Percentiles rank a stretch among this genome's conserved stretches.
Evolutionary conservation across 441 rosid genomes (phyloP).

Genomic region (Syzygium syzygioides): DNA sequence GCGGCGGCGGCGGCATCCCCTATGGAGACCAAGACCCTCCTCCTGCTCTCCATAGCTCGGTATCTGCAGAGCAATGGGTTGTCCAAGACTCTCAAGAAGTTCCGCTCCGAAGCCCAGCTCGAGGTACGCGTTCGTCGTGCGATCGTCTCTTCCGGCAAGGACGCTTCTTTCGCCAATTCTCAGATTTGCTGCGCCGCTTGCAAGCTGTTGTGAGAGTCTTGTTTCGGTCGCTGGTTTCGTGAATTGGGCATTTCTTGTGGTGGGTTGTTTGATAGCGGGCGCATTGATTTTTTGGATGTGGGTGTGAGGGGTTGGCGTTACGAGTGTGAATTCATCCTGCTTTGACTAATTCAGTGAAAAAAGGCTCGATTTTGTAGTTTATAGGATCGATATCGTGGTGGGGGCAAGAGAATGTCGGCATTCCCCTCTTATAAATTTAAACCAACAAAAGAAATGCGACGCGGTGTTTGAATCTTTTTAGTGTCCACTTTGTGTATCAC

Average conservation of each 20-base stretch:
- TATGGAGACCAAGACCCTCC: conserved; percentile 30
- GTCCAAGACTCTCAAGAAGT: conserved; percentile 65
- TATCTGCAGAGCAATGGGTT: conserved; percentile 54
- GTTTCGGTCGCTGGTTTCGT: neutral
- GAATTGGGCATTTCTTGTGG: neutral
- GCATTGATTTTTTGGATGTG: neutral
- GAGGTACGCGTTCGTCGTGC: conserved; percentile 28
- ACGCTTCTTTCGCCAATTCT: neutral
- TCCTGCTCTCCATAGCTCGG: conserved; percentile 50
- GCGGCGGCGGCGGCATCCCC: neutral
- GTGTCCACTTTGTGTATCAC: neutral
- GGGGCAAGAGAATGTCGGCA: neutral
- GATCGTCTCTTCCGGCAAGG: neutral
- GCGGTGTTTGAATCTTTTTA: neutral
- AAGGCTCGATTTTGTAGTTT: neutral
- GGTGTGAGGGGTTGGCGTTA: neutral
- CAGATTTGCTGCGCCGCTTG: neutral
- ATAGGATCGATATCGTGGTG: neutral
- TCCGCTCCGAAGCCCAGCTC: conserved; percentile 58
- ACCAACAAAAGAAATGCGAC: neutral
- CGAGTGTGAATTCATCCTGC: too few species aligned
- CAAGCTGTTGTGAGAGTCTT: neutral
- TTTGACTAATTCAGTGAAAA: neutral
- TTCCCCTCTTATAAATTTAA: neutral
- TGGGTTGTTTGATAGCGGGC: neutral